Evolutionary conservation across 305 asterid genomes (phyloP), one percentile per base, ranked within the genome.

Genomic region (Withania somnifera): DNA sequence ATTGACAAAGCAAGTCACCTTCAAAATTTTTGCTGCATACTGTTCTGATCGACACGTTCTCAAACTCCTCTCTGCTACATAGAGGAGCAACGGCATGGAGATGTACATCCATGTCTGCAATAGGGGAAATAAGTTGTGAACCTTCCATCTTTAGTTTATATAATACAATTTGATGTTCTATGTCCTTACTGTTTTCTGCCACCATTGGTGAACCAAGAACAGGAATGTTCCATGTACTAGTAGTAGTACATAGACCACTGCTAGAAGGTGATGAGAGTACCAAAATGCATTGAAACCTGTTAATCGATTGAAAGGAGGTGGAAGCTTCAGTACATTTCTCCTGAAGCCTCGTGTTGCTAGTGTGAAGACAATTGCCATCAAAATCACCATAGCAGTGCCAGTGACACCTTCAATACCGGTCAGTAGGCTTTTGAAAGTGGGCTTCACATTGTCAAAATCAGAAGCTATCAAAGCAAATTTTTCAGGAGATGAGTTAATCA

Each of bases 251-350:
- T 95, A 95, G 84, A 93, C 98, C 6, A 95, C 87, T 19, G 69
- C 95, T 32, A 95, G 91, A 78, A 95, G 97, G 84, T 95, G 98
- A 85, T 95, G 98, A 51, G 98, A 93, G 82, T 93, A 93, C 98
- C 98, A 95, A 85, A 95, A 95, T 20, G 98, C 97, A 75, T 95
- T 95, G 86, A 95, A 95, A 68, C 98, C 98, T 0, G 98, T 92
- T n/a, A 95, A 83, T 87, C 87, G 86, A 87, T 91, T 92, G n/a
- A 90, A 88, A 0, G 98, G 97, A 3, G 91, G 76, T 45, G 98
- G 98, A 79, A 95, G 87, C 89, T 90, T 91, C 81, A 87, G 86
- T 17, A 86, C 90, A 22, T 90, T 91, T 83, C 83, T 92, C 67
- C 98, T 80, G 84, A 95, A 95, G 60, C 87, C 63, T 30, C 95